Conservation (phyloP, 108 stramenopile genomes). For the Thalassiosira profunda region DNA sequence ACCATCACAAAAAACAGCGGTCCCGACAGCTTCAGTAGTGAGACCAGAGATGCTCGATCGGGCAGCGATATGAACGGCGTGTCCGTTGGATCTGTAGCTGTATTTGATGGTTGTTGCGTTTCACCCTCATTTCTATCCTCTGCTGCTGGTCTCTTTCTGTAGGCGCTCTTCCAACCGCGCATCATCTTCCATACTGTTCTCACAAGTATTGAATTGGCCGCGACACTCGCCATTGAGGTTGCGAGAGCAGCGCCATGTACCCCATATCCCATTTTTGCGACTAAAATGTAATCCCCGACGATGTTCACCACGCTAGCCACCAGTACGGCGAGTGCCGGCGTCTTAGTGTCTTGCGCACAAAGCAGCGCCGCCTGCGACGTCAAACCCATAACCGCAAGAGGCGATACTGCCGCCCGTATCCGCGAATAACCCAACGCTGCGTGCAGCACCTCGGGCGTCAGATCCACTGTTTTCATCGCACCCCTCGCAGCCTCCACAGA, state of each 20-base stretch:
- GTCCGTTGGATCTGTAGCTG: neutral
- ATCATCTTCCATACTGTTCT: constrained; percentile 51
- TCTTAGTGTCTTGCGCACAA: constrained; percentile 73
- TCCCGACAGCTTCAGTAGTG: constrained; percentile 73
- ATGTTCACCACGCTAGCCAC: constrained; percentile 76
- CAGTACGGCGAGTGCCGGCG: constrained; percentile 82
- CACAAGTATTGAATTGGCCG: constrained; percentile 57
- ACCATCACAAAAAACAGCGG: constrained; percentile 88
- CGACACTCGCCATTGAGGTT: constrained; percentile 63
- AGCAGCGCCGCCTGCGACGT: constrained; percentile 84
- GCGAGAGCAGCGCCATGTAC: constrained; percentile 78
- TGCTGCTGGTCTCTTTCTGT: neutral
- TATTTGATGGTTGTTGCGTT: constrained; percentile 5
- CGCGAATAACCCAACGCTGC: constrained; percentile 70
- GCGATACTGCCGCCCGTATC: constrained; percentile 73
- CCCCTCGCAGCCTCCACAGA: no score
- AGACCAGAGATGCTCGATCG: constrained; percentile 53
- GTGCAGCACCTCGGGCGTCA: constrained; percentile 40
- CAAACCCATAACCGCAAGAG: constrained; percentile 69
- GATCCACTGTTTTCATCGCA: constrained; percentile 8
- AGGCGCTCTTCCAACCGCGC: constrained; percentile 57
- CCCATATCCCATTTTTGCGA: constrained; percentile 57
- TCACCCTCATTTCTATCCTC: constrained; percentile 1
- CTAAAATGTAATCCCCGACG: constrained; percentile 71
- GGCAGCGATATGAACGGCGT: constrained; percentile 74